phyloP scores from a whole-genome alignment of 352 stramenopile genomes.

The Globisporangium parvum region DNA sequence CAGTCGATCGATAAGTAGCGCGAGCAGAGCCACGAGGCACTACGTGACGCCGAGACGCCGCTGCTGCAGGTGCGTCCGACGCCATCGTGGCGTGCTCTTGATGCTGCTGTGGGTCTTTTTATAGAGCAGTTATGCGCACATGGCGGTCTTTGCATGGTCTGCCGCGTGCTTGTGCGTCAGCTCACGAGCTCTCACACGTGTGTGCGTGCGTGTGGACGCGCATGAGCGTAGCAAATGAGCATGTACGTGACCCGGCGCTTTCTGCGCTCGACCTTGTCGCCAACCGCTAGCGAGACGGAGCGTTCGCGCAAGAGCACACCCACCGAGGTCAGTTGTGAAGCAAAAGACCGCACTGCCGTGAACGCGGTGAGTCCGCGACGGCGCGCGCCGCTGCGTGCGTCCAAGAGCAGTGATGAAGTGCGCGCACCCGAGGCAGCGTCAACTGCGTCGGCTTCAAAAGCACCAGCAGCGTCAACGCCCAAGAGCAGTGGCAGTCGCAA shows the following conservation, averaged over 20 bases:
- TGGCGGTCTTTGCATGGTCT: too few relatives aligned
- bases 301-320: conserved; percentile 4
- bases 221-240: neutral
- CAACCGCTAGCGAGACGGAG: neutral
- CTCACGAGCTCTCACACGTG: neutral
- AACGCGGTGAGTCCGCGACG: conserved; percentile 6
- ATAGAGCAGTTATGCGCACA: conserved; percentile 18
- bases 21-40: neutral
- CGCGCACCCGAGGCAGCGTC: conserved; percentile 13
- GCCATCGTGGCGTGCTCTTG: too few relatives aligned
- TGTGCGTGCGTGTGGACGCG: neutral
- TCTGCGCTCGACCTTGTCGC: conserved; percentile 46
- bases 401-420: conserved; percentile 2
- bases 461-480: accelerated
- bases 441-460: conserved; percentile 6
- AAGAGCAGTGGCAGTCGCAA: neutral
- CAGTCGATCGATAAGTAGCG: neutral
- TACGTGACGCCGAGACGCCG: too few relatives aligned
- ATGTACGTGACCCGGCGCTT: conserved; percentile 69
- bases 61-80: too few relatives aligned
- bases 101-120: conserved; percentile 3
- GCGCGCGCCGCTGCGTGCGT: conserved; percentile 2
- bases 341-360: too few relatives aligned
- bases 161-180: too few relatives aligned
- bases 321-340: conserved; percentile 8